Percentiles rank a stretch among this genome's conserved stretches.
Evolutionary conservation across 768 basidiomycete genomes (phyloP).

Genomic region (Suillus decipiens): DNA sequence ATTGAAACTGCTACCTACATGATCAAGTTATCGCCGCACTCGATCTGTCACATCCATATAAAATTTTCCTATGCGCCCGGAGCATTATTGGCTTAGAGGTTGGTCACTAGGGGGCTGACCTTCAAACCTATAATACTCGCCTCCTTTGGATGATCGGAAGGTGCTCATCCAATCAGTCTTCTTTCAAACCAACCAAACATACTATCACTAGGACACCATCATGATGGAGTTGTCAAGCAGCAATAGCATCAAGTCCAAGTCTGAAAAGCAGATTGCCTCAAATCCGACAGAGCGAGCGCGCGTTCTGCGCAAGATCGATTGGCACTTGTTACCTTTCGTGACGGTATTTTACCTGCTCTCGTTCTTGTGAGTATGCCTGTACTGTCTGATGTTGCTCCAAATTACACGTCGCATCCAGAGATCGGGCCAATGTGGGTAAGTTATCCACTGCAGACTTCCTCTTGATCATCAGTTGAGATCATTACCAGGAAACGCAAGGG

Average conservation of each 20-base stretch:
- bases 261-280: conserved; percentile 2
- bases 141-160: not conserved
- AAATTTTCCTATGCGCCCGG: not conserved
- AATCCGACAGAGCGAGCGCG: conserved; percentile 24
- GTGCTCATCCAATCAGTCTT: not conserved
- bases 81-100: not conserved
- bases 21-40: not conserved
- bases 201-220: too few species aligned
- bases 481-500: conserved; percentile 39
- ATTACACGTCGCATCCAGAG: conserved; percentile 26
- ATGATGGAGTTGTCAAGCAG: not conserved
- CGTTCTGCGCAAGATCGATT: conserved; percentile 44
- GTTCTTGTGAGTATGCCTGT: conserved; percentile 40
- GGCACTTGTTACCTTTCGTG: conserved; percentile 45
- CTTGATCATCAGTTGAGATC: not conserved
- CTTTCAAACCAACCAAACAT: too few species aligned
- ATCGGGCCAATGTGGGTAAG: conserved; percentile 47
- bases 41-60: not conserved
- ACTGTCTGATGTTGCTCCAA: not conserved
- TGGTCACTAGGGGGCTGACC: not conserved
- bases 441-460: conserved; percentile 6
- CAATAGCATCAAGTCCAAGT: not conserved
- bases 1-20: too few species aligned
- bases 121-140: not conserved
- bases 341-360: conserved; percentile 46